Percentiles rank a stretch among this genome's conserved stretches.
Conservation (phyloP, 2,329 filamentous ascomycete genomes). For the Seiridium cupressi region DNA sequence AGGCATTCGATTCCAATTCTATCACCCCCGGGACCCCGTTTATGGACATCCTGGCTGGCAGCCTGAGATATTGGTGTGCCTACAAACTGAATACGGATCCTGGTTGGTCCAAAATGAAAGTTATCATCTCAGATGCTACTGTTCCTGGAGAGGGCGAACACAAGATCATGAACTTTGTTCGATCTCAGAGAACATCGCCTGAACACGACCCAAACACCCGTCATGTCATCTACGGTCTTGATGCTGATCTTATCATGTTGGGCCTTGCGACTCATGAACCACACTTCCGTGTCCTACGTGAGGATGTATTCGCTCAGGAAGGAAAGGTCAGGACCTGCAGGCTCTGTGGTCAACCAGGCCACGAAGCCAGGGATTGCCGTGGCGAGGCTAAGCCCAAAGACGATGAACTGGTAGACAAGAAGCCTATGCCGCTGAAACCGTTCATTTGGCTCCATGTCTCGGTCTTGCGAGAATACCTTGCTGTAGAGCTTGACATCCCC, state of each 20-base stretch:
- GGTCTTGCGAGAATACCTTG: constrained; percentile 87
- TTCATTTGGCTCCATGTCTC: constrained; percentile 98
- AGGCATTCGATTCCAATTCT: constrained; percentile 84
- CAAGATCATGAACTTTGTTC: constrained; percentile 98
- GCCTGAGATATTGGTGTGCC: constrained; percentile 92
- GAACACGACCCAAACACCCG: constrained; percentile 95
- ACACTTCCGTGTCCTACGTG: constrained; percentile 91
- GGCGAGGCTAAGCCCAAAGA: constrained; percentile 76
- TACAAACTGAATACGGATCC: constrained; percentile 98
- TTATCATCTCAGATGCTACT: constrained; percentile 97
- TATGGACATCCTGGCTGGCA: constrained; percentile 91
- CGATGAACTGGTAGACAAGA: constrained; percentile 80
- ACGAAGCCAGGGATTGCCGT: constrained; percentile 82
- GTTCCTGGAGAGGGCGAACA: constrained; percentile 98
- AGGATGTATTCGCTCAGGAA: constrained; percentile 94
- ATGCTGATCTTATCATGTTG: constrained; percentile 98
- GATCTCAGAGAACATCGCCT: constrained; percentile 85
- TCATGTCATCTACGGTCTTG: constrained; percentile 96
- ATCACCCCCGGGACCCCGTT: constrained; percentile 98
- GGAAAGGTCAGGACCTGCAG: constrained; percentile 79
- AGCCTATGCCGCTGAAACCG: constrained; percentile 71
- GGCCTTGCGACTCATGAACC: constrained; percentile 96
- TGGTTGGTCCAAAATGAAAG: constrained; percentile 91
- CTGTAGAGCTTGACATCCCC: constrained; percentile 81
- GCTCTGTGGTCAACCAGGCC: constrained; percentile 88